Evolutionary conservation across 257 asterid species (phyloP).

Genomic region (Anisodus tanguticus): DNA sequence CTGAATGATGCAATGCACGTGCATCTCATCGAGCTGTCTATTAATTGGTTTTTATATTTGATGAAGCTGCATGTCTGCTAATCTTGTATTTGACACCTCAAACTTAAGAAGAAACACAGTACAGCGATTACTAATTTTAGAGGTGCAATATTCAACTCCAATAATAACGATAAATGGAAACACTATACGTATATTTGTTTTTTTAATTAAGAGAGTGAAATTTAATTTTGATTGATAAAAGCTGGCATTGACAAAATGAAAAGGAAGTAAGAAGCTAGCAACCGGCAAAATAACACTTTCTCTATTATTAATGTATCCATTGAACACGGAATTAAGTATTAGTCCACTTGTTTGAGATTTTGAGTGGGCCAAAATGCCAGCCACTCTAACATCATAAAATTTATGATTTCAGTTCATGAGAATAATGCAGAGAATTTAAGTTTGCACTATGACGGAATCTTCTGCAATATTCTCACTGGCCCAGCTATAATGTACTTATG

Average conservation of each 20-base stretch:
- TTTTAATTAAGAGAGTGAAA: background rate
- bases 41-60: background rate
- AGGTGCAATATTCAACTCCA: background rate
- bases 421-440: slow-evolving; percentile 22
- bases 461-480: slow-evolving; percentile 6
- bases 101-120: background rate
- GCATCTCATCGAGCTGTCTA: background rate
- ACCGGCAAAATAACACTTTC: background rate
- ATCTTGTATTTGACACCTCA: background rate
- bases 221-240: background rate
- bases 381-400: background rate
- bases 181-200: background rate
- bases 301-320: slow-evolving; percentile 6
- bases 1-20: slow-evolving; percentile 11
- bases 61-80: background rate
- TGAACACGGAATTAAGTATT: background rate
- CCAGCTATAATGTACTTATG: background rate
- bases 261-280: slow-evolving; percentile 4
- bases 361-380: slow-evolving; percentile 17
- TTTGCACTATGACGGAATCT: background rate
- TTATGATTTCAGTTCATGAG: slow-evolving; percentile 21
- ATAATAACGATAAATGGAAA: background rate
- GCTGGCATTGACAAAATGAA: background rate
- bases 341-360: background rate
- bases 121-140: too few relatives aligned